These are phyloP conservation scores for Xylaria sp. DNA, from an alignment of 2,329 filamentous ascomycete species.

Conservation along the genomic window DNA sequence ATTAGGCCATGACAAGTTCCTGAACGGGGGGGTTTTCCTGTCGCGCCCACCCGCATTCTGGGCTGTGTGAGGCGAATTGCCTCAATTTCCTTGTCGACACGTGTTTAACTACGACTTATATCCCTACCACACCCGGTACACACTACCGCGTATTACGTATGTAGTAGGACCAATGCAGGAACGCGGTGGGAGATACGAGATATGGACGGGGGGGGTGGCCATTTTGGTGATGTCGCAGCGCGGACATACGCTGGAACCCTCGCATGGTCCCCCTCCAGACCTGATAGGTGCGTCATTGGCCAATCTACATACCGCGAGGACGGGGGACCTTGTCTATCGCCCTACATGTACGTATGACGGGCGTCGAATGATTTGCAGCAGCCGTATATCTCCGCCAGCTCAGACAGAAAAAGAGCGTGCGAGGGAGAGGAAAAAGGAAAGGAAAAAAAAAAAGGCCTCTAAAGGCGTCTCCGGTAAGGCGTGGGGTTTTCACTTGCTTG, in stretches of 20 bases:
- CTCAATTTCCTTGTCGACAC: not conserved
- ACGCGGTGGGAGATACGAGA: not conserved
- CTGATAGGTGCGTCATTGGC: not conserved
- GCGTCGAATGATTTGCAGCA: not conserved
- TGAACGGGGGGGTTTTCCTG: not conserved
- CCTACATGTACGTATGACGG: no score
- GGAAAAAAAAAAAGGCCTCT: not conserved
- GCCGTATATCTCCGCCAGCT: not conserved
- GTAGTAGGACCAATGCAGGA: not conserved
- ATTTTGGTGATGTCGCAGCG: not conserved
- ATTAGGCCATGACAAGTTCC: not conserved
- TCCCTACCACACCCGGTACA: no score
- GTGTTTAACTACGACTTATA: no score
- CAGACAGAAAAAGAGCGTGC: not conserved
- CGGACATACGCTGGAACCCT: no score
- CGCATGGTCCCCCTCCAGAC: not conserved
- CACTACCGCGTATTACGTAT: not conserved
- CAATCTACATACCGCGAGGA: not conserved
- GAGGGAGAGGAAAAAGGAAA: no score
- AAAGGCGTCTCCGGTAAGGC: not conserved
- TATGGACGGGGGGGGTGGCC: not conserved
- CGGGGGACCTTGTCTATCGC: not conserved
- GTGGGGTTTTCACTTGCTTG: no score
- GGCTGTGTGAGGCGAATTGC: not conserved
- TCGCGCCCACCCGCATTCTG: not conserved